phyloP scores from a whole-genome alignment of 2,329 filamentous ascomycete genomes.

The Ophiostoma montium region DNA sequence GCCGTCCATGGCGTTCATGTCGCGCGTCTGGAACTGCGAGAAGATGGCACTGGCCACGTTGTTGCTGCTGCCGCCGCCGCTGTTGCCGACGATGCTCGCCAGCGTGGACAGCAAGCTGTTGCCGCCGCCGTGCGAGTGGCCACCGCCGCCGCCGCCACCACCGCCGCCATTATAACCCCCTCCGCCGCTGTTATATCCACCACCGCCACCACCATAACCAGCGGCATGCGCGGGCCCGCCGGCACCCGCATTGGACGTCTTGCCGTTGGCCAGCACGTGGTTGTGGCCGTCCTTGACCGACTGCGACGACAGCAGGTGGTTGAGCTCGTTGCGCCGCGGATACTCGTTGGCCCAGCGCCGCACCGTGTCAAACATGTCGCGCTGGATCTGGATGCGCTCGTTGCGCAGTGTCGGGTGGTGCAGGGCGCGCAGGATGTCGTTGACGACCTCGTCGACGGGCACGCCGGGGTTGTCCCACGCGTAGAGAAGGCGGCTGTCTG shows the following conservation, averaged over 20 bases:
- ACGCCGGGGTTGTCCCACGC: constrained; percentile 85
- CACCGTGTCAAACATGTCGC: constrained; percentile 79
- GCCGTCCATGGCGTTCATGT: constrained; percentile 40
- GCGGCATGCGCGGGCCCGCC: constrained; percentile 16
- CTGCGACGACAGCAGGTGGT: constrained; percentile 65
- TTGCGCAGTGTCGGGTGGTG: constrained; percentile 81
- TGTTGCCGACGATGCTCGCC: constrained; percentile 19
- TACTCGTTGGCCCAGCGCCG: constrained; percentile 64
- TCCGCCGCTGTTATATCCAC: constrained; percentile 20
- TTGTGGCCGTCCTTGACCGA: constrained; percentile 76
- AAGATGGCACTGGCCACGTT: constrained; percentile 42
- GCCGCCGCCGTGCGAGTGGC: constrained; percentile 20
- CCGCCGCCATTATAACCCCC: too few species aligned
- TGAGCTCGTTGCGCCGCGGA: constrained; percentile 51
- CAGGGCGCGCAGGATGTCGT: constrained; percentile 70
- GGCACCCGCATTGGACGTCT: constrained; percentile 16
- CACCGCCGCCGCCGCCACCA: constrained; percentile 19
- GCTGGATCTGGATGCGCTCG: constrained; percentile 63
- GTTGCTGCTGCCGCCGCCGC: constrained; percentile 17
- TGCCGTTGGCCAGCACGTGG: constrained; percentile 37
- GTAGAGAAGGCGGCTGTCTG: constrained; percentile 59
- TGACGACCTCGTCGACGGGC: constrained; percentile 66
- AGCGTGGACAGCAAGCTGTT: constrained; percentile 14
- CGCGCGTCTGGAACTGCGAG: constrained; percentile 45
- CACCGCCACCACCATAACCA: constrained; percentile 19